Percentiles rank a stretch among this genome's conserved stretches.
Conservation (phyloP, 192 early-diverging fungal genomes). For the Gigaspora rosea region DNA sequence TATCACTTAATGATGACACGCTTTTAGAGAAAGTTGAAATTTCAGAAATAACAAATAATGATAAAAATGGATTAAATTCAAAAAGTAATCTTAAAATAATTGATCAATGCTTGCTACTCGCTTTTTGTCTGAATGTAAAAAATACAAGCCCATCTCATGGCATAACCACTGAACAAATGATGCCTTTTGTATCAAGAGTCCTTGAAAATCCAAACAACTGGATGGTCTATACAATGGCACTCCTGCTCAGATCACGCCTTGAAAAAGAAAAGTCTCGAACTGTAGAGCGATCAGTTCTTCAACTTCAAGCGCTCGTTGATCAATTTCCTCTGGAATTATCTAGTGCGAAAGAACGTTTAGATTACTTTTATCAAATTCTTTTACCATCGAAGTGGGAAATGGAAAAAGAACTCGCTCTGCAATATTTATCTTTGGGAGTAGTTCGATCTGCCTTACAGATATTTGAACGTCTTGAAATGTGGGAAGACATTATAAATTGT, state of each 20-base stretch:
- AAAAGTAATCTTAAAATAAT: conserved; percentile 72
- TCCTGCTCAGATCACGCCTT: conserved; percentile 88
- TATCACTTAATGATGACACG: conserved; percentile 90
- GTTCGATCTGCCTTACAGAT: conserved; percentile 91
- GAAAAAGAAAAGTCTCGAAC: conserved; percentile 85
- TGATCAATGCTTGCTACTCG: conserved; percentile 90
- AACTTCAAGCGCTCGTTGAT: conserved; percentile 96
- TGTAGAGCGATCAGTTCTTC: conserved; percentile 85
- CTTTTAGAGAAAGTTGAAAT: conserved; percentile 82
- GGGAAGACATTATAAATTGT: conserved; percentile 93
- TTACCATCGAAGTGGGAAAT: conserved; percentile 95
- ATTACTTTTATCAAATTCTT: conserved; percentile 74
- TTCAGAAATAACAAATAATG: conserved; percentile 49
- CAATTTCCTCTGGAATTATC: conserved; percentile 73
- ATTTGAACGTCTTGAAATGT: conserved; percentile 90
- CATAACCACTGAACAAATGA: conserved; percentile 94
- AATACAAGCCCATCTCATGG: conserved; percentile 94
- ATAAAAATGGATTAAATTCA: conserved; percentile 42
- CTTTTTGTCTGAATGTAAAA: conserved; percentile 90
- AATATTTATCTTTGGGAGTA: conserved; percentile 84
- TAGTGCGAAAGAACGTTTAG: conserved; percentile 72
- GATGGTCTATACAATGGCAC: conserved; percentile 96
- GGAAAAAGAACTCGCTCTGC: conserved; percentile 87
- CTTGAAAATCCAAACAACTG: conserved; percentile 95
- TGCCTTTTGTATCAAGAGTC: conserved; percentile 88